These are phyloP conservation scores for Cercospora nicotianae DNA, from an alignment of 2,329 filamentous ascomycete genomes.

Conservation along the genomic window DNA sequence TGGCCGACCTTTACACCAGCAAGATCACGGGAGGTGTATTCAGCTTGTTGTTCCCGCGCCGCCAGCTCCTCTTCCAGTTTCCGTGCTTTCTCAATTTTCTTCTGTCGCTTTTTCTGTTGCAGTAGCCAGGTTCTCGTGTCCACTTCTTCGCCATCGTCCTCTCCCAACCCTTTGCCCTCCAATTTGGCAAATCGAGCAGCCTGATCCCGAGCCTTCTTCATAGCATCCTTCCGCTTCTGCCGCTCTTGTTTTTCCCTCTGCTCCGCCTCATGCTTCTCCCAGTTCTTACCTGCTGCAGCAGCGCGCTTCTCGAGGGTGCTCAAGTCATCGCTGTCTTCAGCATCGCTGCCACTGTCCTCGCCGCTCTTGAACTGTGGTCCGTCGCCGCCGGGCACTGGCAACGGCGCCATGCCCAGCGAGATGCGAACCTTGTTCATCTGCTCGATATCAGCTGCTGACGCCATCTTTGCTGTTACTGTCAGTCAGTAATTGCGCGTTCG, in stretches of 20 bases:
- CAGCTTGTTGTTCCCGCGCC: conserved; percentile 66
- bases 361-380: conserved; percentile 60
- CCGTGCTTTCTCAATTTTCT: conserved; percentile 76
- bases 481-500: conserved; percentile 14
- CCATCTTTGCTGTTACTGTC: conserved; percentile 23
- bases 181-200: conserved; percentile 74
- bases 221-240: conserved; percentile 75
- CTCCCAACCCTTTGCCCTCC: conserved; percentile 80
- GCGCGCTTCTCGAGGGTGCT: conserved; percentile 83
- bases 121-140: conserved; percentile 86
- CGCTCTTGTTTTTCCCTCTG: conserved; percentile 70
- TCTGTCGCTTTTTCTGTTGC: conserved; percentile 89
- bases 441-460: conserved; percentile 68
- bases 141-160: conserved; percentile 64
- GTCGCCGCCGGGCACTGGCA: conserved; percentile 74
- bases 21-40: conserved; percentile 83
- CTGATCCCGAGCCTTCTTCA: conserved; percentile 83
- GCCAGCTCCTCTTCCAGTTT: conserved; percentile 73
- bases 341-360: conserved; percentile 38
- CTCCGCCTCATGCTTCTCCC: conserved; percentile 68
- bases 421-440: conserved; percentile 91
- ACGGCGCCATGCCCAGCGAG: conserved; percentile 83
- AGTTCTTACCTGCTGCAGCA: conserved; percentile 73
- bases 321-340: conserved; percentile 58
- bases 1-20: conserved; percentile 91